Percentiles rank a stretch among this genome's conserved stretches.
Conservation (phyloP, 202 grass and related monocot species). For the Brachypodium distachyon region DNA sequence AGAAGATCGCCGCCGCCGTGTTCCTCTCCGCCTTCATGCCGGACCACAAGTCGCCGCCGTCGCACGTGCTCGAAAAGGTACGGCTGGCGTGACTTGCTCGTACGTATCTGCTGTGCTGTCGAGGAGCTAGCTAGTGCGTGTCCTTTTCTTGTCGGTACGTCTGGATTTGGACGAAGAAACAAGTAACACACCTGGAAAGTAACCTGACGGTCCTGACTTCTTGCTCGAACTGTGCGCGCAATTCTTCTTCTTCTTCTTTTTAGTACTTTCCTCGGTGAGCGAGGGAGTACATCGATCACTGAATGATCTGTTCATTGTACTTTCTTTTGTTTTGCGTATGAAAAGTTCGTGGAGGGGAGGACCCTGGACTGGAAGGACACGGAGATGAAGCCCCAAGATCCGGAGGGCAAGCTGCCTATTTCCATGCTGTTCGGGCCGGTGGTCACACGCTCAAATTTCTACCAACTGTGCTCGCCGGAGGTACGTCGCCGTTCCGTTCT, state of each 20-base stretch:
- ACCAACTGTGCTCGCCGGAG: conserved; percentile 57
- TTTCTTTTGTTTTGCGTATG: neutral
- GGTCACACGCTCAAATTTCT: conserved; percentile 14
- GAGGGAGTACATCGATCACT: too few species aligned
- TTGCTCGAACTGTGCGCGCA: neutral
- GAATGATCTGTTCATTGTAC: neutral
- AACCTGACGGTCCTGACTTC: neutral
- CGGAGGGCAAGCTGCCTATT: conserved; percentile 26
- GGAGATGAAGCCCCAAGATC: conserved; percentile 38
- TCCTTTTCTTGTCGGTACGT: neutral
- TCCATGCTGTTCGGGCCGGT: conserved; percentile 37
- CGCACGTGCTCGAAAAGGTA: conserved; percentile 48
- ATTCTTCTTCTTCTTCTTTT: too few species aligned
- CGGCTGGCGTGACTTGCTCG: neutral
- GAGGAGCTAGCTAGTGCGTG: too few species aligned
- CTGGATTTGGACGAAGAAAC: neutral
- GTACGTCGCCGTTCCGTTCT: conserved; percentile 1
- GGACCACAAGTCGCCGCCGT: conserved; percentile 26
- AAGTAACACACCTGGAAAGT: too few species aligned
- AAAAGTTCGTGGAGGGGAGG: conserved; percentile 32
- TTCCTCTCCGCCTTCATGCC: conserved; percentile 65
- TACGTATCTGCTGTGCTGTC: neutral
- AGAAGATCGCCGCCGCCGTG: conserved; percentile 60
- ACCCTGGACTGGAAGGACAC: conserved; percentile 56
- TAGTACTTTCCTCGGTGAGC: too few species aligned